Base-by-base conservation (phyloP, 1,284 basidiomycete genomes). In the Earliella scabrosa region DNA sequence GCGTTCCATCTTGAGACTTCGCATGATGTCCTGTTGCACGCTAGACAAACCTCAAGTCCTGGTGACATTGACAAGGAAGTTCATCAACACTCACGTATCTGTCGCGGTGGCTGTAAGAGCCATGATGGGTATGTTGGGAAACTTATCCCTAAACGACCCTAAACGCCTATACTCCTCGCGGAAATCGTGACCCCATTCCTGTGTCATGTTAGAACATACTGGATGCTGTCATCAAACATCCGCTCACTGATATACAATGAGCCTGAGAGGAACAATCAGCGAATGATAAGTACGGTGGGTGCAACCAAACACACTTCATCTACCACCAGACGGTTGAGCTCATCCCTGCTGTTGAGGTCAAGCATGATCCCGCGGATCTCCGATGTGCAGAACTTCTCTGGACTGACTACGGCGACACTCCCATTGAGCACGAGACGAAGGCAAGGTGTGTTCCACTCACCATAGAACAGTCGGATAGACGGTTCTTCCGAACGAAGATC, bases 101-200 rank as follows among this genome's bases (percentile, higher is more conserved):
- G 87, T 92, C 2, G 90, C 90, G 8, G 88, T 90, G 0, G 90
- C 88, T 1, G 90, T 92, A n/a, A 92, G 72, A 5, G 90, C 90
- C 82, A 93, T 95, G 59, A 95, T 88, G 0, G 93, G 93, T 0
- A 95, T 81, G 48, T 78, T 76, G 0, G 83, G 84, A 66, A 87
- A 95, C 20, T 77, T 77, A 29, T 82, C 74, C 1, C 92, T 80
- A 68, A 95, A 92, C 21, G 75, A 73, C 6, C 90, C 89, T 5
- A 96, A 77, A 34, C 78, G 80, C 40, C 89, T 76, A 68, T 93
- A 95, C 46, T 90, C 86, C 26, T 73, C 79, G 29, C 92, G 82
- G 66, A 95, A 93, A 52, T 90, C 84, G 46, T 89, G 88, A 0
- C 92, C 92, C 92, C 92, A 94, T 78, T 93, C 92, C 88, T 91